phyloP scores from a whole-genome alignment of 2,329 filamentous ascomycete species.

The Seiridium unicorne region DNA sequence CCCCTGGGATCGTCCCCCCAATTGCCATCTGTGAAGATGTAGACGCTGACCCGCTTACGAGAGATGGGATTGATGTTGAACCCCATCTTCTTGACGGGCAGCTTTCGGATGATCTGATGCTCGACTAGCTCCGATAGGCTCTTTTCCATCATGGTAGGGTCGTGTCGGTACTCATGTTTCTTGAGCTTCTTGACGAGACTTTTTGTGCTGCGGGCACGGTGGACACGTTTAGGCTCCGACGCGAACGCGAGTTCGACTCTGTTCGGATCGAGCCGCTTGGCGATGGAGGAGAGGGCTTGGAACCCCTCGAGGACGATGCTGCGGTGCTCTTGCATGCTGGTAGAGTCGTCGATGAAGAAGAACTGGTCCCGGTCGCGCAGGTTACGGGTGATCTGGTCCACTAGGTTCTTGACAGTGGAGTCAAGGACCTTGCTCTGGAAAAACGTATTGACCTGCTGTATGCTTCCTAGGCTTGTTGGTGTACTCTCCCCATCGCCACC shows the following conservation, averaged over 20 bases:
- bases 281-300: slow-evolving; percentile 8
- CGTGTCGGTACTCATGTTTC: slow-evolving; percentile 4
- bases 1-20: not conserved
- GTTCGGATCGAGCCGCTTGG: slow-evolving; percentile 12
- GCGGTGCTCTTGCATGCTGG: slow-evolving; percentile 13
- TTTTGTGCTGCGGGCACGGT: not conserved
- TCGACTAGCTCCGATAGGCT: slow-evolving; percentile 10
- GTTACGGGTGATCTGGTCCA: slow-evolving; percentile 10
- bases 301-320: slow-evolving; percentile 9
- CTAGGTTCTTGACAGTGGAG: slow-evolving; percentile 4
- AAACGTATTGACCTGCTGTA: not conserved
- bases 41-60: not conserved
- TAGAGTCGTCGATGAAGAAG: slow-evolving; percentile 20
- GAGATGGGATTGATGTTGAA: slow-evolving; percentile 11
- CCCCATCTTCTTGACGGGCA: slow-evolving; percentile 9
- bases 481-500: not conserved
- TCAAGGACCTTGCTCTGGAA: not conserved
- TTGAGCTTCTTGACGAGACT: slow-evolving; percentile 7
- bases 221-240: slow-evolving; percentile 3
- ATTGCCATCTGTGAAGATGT: slow-evolving; percentile 4
- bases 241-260: slow-evolving; percentile 14
- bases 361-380: slow-evolving; percentile 15
- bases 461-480: not conserved
- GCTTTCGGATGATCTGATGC: slow-evolving; percentile 9
- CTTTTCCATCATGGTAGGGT: slow-evolving; percentile 12